phyloP scores from a whole-genome alignment of 2,329 filamentous ascomycete species.

The Claviceps sp. region DNA sequence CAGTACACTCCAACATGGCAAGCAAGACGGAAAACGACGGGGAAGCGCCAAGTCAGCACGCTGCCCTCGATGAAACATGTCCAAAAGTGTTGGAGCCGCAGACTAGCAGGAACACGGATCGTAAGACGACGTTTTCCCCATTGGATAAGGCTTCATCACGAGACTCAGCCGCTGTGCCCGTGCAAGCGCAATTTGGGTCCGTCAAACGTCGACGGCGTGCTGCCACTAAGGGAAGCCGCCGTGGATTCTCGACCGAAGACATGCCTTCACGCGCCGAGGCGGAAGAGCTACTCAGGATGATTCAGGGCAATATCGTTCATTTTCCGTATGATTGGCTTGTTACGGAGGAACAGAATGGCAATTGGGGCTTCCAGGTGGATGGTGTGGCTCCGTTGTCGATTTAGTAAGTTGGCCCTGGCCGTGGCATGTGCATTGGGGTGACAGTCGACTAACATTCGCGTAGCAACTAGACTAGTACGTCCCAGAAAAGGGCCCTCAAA shows the following conservation, averaged over 20 bases:
- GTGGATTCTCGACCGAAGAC: conserved; percentile 57
- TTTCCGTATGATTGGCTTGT: conserved; percentile 96
- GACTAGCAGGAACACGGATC: conserved; percentile 29
- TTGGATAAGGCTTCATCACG: conserved; percentile 33
- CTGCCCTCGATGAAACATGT: conserved; percentile 27
- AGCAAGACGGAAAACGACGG: not conserved
- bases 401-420: conserved; percentile 51
- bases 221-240: conserved; percentile 55
- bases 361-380: conserved; percentile 95
- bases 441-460: not conserved
- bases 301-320: conserved; percentile 78
- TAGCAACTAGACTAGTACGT: conserved; percentile 1
- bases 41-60: conserved; percentile 28
- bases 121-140: conserved; percentile 43
- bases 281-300: conserved; percentile 65
- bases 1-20: conserved; percentile 25
- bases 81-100: conserved; percentile 20
- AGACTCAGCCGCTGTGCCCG: conserved; percentile 17
- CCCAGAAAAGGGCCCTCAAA: no score
- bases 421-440: no score
- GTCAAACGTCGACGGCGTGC: conserved; percentile 52
- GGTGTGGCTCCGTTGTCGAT: conserved; percentile 93
- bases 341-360: conserved; percentile 80
- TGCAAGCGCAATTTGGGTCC: conserved; percentile 28
- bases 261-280: conserved; percentile 63